phyloP scores from a whole-genome alignment of 129 eudicot genomes.

The Helichrysum umbraculigerum region DNA sequence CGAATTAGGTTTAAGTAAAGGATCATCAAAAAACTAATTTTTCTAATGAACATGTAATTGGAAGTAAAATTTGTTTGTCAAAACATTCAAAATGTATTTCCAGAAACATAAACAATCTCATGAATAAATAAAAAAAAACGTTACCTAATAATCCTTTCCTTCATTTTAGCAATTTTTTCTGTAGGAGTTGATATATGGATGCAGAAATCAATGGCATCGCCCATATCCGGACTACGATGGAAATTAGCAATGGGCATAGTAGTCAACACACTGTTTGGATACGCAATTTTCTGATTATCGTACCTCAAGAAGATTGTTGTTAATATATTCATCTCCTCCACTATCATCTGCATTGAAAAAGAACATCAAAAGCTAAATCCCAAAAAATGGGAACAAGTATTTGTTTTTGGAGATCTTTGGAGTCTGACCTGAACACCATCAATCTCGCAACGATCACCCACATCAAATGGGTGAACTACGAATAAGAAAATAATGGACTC shows the following conservation, averaged over 20 bases:
- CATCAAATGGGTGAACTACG: conserved; percentile 51
- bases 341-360: conserved; percentile 43
- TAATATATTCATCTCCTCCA: conserved; percentile 59
- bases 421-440: conserved; percentile 45
- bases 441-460: conserved; percentile 53
- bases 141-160: conserved; percentile 32
- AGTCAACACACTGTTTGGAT: conserved; percentile 48
- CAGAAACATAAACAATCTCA: not conserved
- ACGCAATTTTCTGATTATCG: conserved; percentile 47
- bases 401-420: not conserved
- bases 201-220: conserved; percentile 53
- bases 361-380: not conserved
- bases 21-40: not conserved
- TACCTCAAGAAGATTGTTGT: conserved; percentile 51
- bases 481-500: conserved; percentile 52
- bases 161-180: conserved; percentile 45
- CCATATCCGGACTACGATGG: conserved; percentile 63
- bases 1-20: no score
- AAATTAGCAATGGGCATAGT: conserved; percentile 48
- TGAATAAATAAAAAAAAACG: not conserved
- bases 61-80: not conserved
- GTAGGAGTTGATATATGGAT: conserved; percentile 49
- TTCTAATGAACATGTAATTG: not conserved
- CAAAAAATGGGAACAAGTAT: not conserved
- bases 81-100: not conserved